phyloP scores from a whole-genome alignment of 2,329 filamentous ascomycete genomes.

The Aureobasidium sp. region DNA sequence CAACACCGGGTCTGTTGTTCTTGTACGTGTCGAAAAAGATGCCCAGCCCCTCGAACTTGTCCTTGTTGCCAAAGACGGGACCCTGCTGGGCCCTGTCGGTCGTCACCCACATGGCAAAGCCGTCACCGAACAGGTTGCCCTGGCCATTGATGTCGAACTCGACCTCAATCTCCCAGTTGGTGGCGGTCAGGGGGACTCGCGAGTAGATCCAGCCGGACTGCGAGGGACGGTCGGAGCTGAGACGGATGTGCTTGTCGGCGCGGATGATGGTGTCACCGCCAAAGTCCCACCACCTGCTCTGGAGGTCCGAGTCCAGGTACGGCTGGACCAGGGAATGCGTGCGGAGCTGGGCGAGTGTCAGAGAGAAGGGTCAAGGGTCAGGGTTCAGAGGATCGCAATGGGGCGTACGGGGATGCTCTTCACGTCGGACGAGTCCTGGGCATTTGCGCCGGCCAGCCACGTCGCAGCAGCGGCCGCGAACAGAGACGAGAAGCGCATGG shows the following conservation, averaged over 20 bases:
- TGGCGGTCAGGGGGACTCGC: constrained; percentile 85
- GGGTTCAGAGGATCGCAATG: too few relatives aligned
- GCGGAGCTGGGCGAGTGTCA: constrained; percentile 19
- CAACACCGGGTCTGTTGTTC: constrained; percentile 91
- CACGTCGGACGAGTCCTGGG: constrained; percentile 23
- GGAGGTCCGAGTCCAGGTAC: constrained; percentile 95
- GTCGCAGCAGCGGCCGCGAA: constrained; percentile 22
- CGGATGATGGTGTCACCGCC: constrained; percentile 86
- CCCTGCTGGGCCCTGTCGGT: constrained; percentile 77
- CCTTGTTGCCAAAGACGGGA: constrained; percentile 76
- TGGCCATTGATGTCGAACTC: constrained; percentile 91
- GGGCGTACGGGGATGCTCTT: constrained; percentile 26
- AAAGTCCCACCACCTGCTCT: constrained; percentile 98
- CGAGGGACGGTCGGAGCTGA: constrained; percentile 83
- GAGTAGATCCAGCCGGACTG: constrained; percentile 92
- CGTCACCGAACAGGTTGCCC: constrained; percentile 87
- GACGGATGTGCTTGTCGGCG: constrained; percentile 73
- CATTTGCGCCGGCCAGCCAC: constrained; percentile 19
- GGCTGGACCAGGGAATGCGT: constrained; percentile 50
- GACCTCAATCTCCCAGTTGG: constrained; percentile 96
- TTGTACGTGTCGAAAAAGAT: constrained; percentile 99
- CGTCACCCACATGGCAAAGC: constrained; percentile 96
- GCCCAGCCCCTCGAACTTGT: constrained; percentile 87
- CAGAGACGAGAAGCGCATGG: constrained; percentile 11
- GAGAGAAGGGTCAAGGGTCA: not conserved